Base-by-base conservation (phyloP, 2,329 filamentous ascomycete genomes). In the Microcyclospora tardicrescens region DNA sequence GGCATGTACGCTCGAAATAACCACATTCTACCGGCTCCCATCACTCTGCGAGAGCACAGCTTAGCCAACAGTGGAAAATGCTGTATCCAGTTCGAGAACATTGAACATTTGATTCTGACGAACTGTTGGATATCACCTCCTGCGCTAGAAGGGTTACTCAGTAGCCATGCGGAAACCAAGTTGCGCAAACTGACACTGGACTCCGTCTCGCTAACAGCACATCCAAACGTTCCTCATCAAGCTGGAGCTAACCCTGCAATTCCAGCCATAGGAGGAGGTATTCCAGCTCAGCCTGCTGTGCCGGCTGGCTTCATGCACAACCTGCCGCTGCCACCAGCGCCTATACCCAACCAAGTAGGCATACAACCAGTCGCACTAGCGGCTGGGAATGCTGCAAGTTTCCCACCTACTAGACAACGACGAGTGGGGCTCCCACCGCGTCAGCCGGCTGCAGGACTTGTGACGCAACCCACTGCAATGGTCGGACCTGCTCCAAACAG, bases 41-140 rank as follows among this genome's bases (percentile, higher is more conserved):
- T 77, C 42, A 50, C 66, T 6, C 37, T 38, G 28, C 44, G 47
- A 10, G 49, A 50, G n/a, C 41, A 53, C 15, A 40, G 40, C 33
- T 48, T 37, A 16, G 34, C 45, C 2, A 39, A 37, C 33, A 44
- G 35, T 28, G 28, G 14, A 13, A 33, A 39, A 13, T 39, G 35
- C 15, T 36, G 40, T 10, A 39, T 53, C n/a, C 54, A 56, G 1
- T 66, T 84, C 33, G 72, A 71, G 2, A 57, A 72, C 48, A 56
- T 83, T 16, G 63, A 73, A 43, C 63, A 74, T 36, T 56, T 84
- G 2, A 77, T 71, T 0, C 61, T 84, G 8, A 73, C 73, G 47
- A 84, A 84, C 49, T 82, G 79, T 58, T 84, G 79, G 77, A 62
- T 75, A 10, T 70, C 71, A 2, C 78, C 79, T 0, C 62, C 69